Evolutionary conservation across 257 asterid genomes (phyloP).

Genomic region (Solanum verrucosum): DNA sequence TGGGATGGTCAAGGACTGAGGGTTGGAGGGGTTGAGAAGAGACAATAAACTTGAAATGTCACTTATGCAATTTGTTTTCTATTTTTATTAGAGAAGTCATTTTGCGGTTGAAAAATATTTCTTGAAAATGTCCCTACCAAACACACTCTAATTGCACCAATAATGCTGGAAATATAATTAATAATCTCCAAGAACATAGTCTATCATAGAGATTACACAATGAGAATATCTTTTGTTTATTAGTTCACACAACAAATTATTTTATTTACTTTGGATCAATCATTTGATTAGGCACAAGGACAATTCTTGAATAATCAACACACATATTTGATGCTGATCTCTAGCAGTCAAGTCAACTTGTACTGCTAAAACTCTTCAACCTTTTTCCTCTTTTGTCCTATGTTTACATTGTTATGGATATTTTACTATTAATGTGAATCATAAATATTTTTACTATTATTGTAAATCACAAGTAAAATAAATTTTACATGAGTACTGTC

Average conservation of each 20-base stretch:
- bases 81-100: too few species aligned
- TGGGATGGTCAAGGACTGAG: too few species aligned
- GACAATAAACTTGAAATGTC: too few species aligned
- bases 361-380: background rate
- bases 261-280: background rate
- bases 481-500: background rate
- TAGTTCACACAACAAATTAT: background rate
- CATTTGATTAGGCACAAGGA: background rate
- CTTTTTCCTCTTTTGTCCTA: background rate
- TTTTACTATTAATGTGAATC: background rate
- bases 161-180: background rate
- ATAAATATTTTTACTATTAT: background rate
- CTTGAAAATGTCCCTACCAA: too few species aligned
- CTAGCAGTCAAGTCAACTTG: conserved; percentile 13
- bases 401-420: background rate
- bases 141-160: background rate
- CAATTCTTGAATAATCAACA: background rate
- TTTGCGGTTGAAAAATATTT: too few species aligned
- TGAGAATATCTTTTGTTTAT: background rate
- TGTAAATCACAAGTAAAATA: background rate
- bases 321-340: background rate
- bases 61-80: too few species aligned
- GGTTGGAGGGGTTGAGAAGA: too few species aligned
- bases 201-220: background rate
- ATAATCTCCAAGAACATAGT: background rate